These are phyloP conservation scores for Emmonsiellopsis sp. DNA, from an alignment of 2,329 filamentous ascomycete species.

Conservation along the genomic window DNA sequence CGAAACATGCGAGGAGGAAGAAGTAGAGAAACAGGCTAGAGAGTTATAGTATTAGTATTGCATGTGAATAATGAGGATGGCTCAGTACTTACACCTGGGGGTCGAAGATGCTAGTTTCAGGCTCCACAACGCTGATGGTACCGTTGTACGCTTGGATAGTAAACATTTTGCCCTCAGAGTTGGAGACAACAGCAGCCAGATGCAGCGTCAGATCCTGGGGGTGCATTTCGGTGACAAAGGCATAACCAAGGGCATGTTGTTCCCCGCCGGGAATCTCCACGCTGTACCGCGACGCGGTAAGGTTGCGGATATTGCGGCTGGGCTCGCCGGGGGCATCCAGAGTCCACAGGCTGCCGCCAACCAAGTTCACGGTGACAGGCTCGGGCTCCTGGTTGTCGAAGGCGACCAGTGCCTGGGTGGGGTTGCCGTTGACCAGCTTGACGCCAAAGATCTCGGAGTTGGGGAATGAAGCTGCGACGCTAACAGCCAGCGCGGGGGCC, in stretches of 20 bases:
- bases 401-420: constrained; percentile 73
- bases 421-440: constrained; percentile 86
- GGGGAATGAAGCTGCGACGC: constrained; percentile 51
- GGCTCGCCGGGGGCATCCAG: constrained; percentile 45
- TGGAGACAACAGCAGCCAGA: constrained; percentile 64
- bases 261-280: constrained; percentile 66
- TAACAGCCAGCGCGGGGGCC: constrained; percentile 50
- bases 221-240: constrained; percentile 83
- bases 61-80: background rate
- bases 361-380: constrained; percentile 64
- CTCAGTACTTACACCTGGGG: constrained; percentile 71
- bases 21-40: constrained; percentile 92
- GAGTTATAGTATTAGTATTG: background rate
- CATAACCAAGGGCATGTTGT: constrained; percentile 68
- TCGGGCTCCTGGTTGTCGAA: constrained; percentile 74
- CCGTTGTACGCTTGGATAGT: constrained; percentile 73
- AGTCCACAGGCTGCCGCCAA: constrained; percentile 65
- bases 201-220: constrained; percentile 79
- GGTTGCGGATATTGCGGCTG: constrained; percentile 66
- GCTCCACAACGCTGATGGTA: constrained; percentile 78
- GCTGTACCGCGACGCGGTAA: constrained; percentile 68
- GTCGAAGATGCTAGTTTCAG: constrained; percentile 84
- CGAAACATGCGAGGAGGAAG: constrained; percentile 71
- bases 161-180: constrained; percentile 59
- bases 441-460: constrained; percentile 78